A percentile compares a stretch with the other conserved stretches of the same genome.
Conservation (phyloP, 345 rosid genomes). For the Brassica cretica region DNA sequence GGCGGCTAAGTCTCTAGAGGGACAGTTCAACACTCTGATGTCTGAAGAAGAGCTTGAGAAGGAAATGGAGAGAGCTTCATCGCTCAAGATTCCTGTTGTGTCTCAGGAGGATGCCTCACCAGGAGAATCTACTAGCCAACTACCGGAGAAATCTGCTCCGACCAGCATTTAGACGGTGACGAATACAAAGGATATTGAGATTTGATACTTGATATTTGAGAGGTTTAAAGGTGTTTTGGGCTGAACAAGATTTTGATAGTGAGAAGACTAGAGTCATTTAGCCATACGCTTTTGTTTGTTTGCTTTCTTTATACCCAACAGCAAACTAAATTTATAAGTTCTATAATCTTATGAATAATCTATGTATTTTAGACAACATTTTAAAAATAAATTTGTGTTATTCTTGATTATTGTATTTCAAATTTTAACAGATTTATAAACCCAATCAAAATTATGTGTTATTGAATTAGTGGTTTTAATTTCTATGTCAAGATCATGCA, state of each 20-base stretch:
- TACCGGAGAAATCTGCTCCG: slow-evolving; percentile 28
- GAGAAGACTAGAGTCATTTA: neutral
- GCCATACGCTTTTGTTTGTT: too few relatives aligned
- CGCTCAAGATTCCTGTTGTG: slow-evolving; percentile 72
- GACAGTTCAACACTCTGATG: slow-evolving; percentile 73
- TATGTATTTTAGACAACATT: neutral
- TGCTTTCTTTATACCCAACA: slow-evolving; percentile 14
- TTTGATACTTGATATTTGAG: neutral
- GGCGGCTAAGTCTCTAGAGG: slow-evolving; percentile 81
- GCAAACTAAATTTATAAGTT: neutral
- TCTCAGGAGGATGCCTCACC: slow-evolving; percentile 44
- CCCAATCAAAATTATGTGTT: too few relatives aligned
- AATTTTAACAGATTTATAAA: too few relatives aligned
- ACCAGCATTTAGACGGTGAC: slow-evolving; percentile 15
- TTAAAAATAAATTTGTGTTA: neutral
- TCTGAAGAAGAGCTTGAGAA: slow-evolving; percentile 92
- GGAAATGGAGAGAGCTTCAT: slow-evolving; percentile 86
- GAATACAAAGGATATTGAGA: neutral
- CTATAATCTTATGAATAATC: neutral
- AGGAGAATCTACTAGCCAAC: slow-evolving; percentile 25
- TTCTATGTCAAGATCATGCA: too few relatives aligned
- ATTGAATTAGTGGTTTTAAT: too few relatives aligned
- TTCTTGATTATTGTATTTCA: too few relatives aligned
- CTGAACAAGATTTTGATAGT: slow-evolving; percentile 6
- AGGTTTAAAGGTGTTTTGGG: slow-evolving; percentile 1